phyloP scores from a whole-genome alignment of 2,329 filamentous ascomycete species.

The Mycosphaerella sp. region DNA sequence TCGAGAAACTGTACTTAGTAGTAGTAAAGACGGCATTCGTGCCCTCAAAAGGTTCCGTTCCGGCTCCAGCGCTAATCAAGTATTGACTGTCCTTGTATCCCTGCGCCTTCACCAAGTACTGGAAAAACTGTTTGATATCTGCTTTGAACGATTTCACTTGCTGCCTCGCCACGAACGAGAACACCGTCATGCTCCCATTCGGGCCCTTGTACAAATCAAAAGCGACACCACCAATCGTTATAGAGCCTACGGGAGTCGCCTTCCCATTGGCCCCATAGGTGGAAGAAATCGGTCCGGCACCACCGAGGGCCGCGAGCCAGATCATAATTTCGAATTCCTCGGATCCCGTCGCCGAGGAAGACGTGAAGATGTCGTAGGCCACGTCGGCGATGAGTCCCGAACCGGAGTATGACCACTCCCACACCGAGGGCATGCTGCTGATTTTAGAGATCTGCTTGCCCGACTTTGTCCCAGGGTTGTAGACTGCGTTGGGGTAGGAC shows the following conservation, averaged over 20 bases:
- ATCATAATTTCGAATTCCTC: conserved; percentile 61
- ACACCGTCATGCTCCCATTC: conserved; percentile 56
- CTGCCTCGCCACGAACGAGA: conserved; percentile 49
- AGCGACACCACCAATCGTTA: conserved; percentile 47
- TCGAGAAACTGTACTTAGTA: conserved; percentile 14
- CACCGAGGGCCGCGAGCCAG: conserved; percentile 54
- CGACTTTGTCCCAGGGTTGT: conserved; percentile 23
- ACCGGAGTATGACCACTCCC: conserved; percentile 47
- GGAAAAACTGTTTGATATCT: conserved; percentile 53
- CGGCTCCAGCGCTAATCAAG: conserved; percentile 38
- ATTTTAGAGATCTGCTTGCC: conserved; percentile 29
- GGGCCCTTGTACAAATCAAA: conserved; percentile 57
- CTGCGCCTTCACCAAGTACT: conserved; percentile 48
- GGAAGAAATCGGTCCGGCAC: conserved; percentile 53
- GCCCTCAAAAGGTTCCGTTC: conserved; percentile 24
- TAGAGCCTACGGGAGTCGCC: conserved; percentile 43
- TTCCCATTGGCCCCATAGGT: conserved; percentile 30
- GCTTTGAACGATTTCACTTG: conserved; percentile 49
- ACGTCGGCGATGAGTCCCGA: conserved; percentile 50
- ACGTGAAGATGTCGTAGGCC: conserved; percentile 53
- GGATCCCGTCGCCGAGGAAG: conserved; percentile 40
- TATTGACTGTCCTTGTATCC: conserved; percentile 46
- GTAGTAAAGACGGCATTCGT: conserved; percentile 19
- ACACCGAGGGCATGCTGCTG: conserved; percentile 39
- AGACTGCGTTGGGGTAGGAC: conserved; percentile 40